Evolutionary conservation across 192 early-diverging fungal species (phyloP).

Genomic region (Umbelopsis vinacea): DNA sequence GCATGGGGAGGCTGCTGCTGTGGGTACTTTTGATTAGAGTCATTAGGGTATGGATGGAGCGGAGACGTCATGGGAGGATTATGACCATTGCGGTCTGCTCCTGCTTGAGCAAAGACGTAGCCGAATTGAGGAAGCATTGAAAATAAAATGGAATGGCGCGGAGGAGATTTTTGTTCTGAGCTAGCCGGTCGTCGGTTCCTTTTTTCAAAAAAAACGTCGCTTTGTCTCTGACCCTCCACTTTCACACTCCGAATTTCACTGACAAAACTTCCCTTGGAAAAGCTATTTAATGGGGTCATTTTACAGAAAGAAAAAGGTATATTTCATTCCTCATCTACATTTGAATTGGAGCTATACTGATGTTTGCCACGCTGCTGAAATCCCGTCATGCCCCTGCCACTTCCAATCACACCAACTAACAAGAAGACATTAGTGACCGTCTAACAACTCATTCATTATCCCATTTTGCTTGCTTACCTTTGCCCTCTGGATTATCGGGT

Average conservation of each 20-base stretch:
- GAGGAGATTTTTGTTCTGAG: not conserved
- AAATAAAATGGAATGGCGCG: constrained; percentile 13
- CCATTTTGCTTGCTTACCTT: constrained; percentile 46
- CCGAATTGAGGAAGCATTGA: constrained; percentile 44
- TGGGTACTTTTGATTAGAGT: constrained; percentile 11
- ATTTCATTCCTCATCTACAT: constrained; percentile 27
- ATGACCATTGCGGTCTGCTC: constrained; percentile 32
- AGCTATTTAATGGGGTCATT: not conserved
- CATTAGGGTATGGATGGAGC: not conserved
- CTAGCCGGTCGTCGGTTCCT: not conserved
- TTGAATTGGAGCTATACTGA: constrained; percentile 42
- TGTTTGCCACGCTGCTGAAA: constrained; percentile 80
- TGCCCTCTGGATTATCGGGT: constrained; percentile 76
- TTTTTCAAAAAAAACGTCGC: not conserved
- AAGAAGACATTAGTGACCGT: not conserved
- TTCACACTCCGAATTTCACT: constrained; percentile 19
- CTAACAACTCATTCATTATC: not conserved
- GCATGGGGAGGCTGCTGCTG: constrained; percentile 2
- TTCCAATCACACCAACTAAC: constrained; percentile 79
- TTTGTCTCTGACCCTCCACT: not conserved
- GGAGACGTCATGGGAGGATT: constrained; percentile 6
- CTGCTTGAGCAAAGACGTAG: constrained; percentile 44
- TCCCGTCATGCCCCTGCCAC: constrained; percentile 77
- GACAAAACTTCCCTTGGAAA: not conserved
- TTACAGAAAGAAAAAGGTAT: constrained; percentile 1